Percentiles rank a stretch among this genome's conserved stretches.
Evolutionary conservation across 768 basidiomycete genomes (phyloP).

Genomic region (Mycena albidolilacea): DNA sequence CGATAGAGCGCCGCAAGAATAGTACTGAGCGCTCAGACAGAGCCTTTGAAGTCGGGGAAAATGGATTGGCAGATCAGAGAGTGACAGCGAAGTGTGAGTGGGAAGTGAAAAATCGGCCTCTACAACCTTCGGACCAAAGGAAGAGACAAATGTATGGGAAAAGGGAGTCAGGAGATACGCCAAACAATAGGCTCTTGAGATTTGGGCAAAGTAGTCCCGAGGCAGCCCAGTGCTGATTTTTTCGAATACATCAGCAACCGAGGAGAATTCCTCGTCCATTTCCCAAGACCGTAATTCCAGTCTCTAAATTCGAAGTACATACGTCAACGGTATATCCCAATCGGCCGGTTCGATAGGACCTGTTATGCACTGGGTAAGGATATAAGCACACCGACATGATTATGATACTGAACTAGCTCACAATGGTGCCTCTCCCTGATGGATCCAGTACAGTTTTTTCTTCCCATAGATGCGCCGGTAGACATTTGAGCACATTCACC

Average conservation of each 20-base stretch:
- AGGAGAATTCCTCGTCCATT: neutral
- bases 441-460: neutral
- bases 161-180: neutral
- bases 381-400: neutral
- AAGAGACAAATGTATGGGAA: constrained; percentile 5
- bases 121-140: neutral
- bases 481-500: constrained; percentile 8
- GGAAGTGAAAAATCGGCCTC: neutral
- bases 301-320: neutral
- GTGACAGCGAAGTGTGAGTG: neutral
- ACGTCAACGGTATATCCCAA: neutral
- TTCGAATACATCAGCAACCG: neutral
- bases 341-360: neutral
- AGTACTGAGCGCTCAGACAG: too few relatives aligned
- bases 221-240: constrained; percentile 3
- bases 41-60: neutral
- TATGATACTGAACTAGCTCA: neutral
- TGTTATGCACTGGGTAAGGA: neutral
- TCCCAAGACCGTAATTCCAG: neutral
- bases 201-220: constrained; percentile 4
- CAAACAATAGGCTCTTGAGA: neutral
- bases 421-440: neutral
- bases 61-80: neutral
- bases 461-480: constrained; percentile 20
- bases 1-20: too few relatives aligned